phyloP scores from a whole-genome alignment of 352 stramenopile genomes.

The Peronosclerospora sorghi region DNA sequence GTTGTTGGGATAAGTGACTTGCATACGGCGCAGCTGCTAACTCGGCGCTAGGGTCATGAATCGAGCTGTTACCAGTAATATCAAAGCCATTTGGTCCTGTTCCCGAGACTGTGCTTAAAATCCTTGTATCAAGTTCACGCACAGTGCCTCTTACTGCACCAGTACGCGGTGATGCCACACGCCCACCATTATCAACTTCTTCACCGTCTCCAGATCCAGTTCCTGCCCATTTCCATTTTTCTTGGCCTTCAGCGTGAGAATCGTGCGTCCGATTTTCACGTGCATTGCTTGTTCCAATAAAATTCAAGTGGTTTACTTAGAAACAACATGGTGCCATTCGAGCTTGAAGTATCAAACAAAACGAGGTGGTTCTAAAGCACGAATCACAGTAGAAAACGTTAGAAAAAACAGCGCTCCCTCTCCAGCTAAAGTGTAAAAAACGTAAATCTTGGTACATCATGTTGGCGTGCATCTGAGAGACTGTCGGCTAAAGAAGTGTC shows the following conservation, averaged over 20 bases:
- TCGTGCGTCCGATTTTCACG: constrained; percentile 79
- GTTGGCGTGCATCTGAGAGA: too few relatives aligned
- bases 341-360: constrained; percentile 61
- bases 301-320: constrained; percentile 66
- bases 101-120: constrained; percentile 14
- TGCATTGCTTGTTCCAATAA: constrained; percentile 76
- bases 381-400: too few relatives aligned
- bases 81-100: constrained; percentile 29
- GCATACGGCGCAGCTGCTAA: constrained; percentile 21
- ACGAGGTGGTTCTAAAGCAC: too few relatives aligned
- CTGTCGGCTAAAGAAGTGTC: too few relatives aligned
- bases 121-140: constrained; percentile 6
- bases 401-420: too few relatives aligned
- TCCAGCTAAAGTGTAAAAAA: too few relatives aligned
- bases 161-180: constrained; percentile 17
- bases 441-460: too few relatives aligned
- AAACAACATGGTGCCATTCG: constrained; percentile 83
- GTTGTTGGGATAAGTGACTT: constrained; percentile 8
- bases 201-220: constrained; percentile 26
- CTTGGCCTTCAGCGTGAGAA: constrained; percentile 75
- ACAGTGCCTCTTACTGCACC: constrained; percentile 6
- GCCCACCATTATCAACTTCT: constrained; percentile 20
- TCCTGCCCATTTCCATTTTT: constrained; percentile 75
- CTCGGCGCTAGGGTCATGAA: constrained; percentile 40
- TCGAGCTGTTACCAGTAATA: constrained; percentile 10